A percentile compares a stretch with the other conserved stretches of the same genome.
Conservation (phyloP, 441 rosid genomes). For the Pelargonium cotyledonis region DNA sequence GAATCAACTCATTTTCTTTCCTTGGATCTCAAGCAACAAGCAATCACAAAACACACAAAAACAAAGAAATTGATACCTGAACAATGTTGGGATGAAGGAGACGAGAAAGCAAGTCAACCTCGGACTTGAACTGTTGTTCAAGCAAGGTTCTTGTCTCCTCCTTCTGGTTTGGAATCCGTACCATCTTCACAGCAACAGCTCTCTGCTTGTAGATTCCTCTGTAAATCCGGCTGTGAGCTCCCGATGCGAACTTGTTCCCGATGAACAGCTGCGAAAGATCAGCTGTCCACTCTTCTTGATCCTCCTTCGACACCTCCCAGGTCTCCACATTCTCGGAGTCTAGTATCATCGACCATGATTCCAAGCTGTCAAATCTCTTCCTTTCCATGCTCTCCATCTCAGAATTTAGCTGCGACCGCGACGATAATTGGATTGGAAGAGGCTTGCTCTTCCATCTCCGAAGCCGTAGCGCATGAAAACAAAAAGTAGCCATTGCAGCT, state of each 20-base stretch:
- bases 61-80: too few species aligned
- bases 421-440: conserved; percentile 28
- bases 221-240: conserved; percentile 87
- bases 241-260: conserved; percentile 94
- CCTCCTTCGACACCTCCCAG: conserved; percentile 75
- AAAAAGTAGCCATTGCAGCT: not conserved
- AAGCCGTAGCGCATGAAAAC: not conserved
- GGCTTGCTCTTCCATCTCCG: conserved; percentile 34
- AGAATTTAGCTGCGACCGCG: conserved; percentile 37
- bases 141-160: conserved; percentile 72
- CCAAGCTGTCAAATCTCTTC: conserved; percentile 87
- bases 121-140: conserved; percentile 89
- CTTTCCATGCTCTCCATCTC: conserved; percentile 76
- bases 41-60: too few species aligned
- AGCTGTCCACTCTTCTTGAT: conserved; percentile 69
- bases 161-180: conserved; percentile 71
- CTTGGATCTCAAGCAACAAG: too few species aligned
- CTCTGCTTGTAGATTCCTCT: conserved; percentile 94
- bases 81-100: conserved; percentile 85
- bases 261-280: conserved; percentile 90
- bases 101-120: conserved; percentile 90
- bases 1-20: too few species aligned
- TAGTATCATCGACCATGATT: conserved; percentile 92
- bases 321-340: conserved; percentile 92
- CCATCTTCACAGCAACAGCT: conserved; percentile 97